These are phyloP conservation scores for Phaffia tasmanica DNA, from an alignment of 768 basidiomycete genomes.

Conservation along the genomic window DNA sequence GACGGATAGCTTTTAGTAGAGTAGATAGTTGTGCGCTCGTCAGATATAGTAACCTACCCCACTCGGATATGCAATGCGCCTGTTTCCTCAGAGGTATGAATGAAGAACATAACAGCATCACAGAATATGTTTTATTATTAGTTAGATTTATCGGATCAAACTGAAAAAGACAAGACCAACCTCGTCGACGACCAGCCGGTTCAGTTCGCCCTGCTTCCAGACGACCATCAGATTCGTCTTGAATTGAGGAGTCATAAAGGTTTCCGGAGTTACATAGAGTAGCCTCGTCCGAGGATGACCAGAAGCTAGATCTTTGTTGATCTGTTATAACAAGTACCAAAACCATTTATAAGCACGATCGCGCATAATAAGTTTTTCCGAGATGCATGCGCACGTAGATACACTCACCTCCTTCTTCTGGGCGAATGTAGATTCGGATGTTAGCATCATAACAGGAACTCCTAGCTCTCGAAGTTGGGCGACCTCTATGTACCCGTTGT, in stretches of 20 bases:
- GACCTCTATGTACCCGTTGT: slow-evolving; percentile 12
- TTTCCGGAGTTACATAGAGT: slow-evolving; percentile 72
- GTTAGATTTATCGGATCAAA: neutral
- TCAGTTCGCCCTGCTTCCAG: slow-evolving; percentile 51
- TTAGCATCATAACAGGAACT: slow-evolving; percentile 53
- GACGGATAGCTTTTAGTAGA: neutral
- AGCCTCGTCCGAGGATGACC: slow-evolving; percentile 52
- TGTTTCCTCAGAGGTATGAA: slow-evolving; percentile 14
- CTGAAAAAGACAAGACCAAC: slow-evolving; percentile 37
- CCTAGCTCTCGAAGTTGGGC: slow-evolving; percentile 37
- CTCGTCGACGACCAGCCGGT: slow-evolving; percentile 71
- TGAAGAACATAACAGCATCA: neutral
- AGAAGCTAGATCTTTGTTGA: slow-evolving; percentile 51
- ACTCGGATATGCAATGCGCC: slow-evolving; percentile 38
- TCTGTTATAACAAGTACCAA: slow-evolving; percentile 40
- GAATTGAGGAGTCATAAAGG: slow-evolving; percentile 50
- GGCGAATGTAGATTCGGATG: slow-evolving; percentile 50
- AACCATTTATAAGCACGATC: neutral
- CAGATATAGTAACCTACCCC: slow-evolving; percentile 6
- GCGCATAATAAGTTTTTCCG: neutral
- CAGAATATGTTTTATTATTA: slow-evolving; percentile 49
- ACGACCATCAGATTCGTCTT: slow-evolving; percentile 45
- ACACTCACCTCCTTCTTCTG: slow-evolving; percentile 51
- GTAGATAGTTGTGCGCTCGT: neutral
- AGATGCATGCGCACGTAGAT: neutral